A percentile compares a stretch with the other conserved stretches of the same genome.
Evolutionary conservation across 805 yeast species (phyloP).

Genomic region (Hanseniaspora meyeri): DNA sequence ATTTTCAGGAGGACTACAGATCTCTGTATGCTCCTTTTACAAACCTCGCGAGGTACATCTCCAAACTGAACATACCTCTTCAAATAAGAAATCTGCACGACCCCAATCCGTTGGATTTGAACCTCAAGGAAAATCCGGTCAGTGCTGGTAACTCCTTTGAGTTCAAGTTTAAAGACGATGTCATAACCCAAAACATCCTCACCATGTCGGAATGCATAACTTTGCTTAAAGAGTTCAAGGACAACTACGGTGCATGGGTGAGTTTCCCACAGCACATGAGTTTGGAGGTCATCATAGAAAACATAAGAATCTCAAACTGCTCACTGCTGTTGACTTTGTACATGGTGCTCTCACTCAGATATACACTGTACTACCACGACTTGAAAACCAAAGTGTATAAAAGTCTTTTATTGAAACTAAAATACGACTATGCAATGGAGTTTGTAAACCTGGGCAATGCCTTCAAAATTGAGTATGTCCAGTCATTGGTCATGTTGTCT

Average conservation of each 20-base stretch:
- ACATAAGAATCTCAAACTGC: constrained; percentile 36
- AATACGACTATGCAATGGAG: constrained; percentile 37
- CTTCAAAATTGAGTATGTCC: constrained; percentile 46
- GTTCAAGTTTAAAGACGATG: constrained; percentile 29
- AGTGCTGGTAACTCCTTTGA: background rate
- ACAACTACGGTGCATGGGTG: constrained; percentile 67
- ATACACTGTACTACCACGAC: constrained; percentile 23
- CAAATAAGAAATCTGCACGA: constrained; percentile 14
- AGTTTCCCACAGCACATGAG: constrained; percentile 47
- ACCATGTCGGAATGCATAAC: constrained; percentile 36
- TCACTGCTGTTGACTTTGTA: constrained; percentile 56
- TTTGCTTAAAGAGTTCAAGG: constrained; percentile 46
- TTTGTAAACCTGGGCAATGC: constrained; percentile 32
- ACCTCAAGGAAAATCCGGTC: constrained; percentile 16
- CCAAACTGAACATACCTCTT: constrained; percentile 10
- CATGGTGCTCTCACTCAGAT: constrained; percentile 51
- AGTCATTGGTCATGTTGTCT: constrained; percentile 52
- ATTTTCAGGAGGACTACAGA: constrained; percentile 2
- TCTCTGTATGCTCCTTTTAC: constrained; percentile 12
- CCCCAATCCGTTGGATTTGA: constrained; percentile 10
- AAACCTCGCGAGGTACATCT: constrained; percentile 3
- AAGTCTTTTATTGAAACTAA: constrained; percentile 35
- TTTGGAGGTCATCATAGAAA: constrained; percentile 37
- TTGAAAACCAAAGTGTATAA: constrained; percentile 34
- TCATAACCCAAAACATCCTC: constrained; percentile 41